phyloP scores from a whole-genome alignment of 2,329 filamentous ascomycete species.

The Chaetomium globosum region DNA sequence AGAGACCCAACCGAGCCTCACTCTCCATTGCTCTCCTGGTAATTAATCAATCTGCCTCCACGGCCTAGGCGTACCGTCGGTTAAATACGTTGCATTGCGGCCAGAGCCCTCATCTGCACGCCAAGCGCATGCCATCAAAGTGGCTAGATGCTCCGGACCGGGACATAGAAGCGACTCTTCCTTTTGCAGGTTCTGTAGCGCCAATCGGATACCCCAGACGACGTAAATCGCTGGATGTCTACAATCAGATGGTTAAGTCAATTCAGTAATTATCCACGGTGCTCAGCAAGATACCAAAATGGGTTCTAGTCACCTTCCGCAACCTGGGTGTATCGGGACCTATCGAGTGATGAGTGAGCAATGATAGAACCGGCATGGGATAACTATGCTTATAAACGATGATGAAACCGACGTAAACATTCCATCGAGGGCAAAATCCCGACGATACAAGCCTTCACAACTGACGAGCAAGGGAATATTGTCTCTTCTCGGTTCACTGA shows the following conservation, averaged over 20 bases:
- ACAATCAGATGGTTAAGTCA: not conserved
- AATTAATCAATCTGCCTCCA: not conserved
- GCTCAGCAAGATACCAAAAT: too few relatives aligned
- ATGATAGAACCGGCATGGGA: too few relatives aligned
- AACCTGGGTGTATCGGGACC: too few relatives aligned
- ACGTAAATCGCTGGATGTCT: not conserved
- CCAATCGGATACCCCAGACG: not conserved
- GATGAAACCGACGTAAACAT: too few relatives aligned
- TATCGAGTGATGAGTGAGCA: too few relatives aligned
- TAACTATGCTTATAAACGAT: too few relatives aligned
- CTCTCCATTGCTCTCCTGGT: too few relatives aligned
- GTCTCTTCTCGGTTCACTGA: too few relatives aligned
- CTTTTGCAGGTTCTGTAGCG: not conserved
- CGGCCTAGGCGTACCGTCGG: slow-evolving; percentile 4
- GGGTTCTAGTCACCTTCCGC: too few relatives aligned
- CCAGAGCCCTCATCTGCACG: not conserved
- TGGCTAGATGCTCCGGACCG: not conserved
- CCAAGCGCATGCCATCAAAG: not conserved
- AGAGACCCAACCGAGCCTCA: slow-evolving; percentile 1
- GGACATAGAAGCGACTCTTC: not conserved
- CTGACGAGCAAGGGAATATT: too few relatives aligned
- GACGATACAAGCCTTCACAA: too few relatives aligned
- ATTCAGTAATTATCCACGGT: not conserved
- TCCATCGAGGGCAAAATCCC: too few relatives aligned
- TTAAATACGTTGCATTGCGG: slow-evolving; percentile 15